phyloP scores from a whole-genome alignment of 306 rosid species.

The Arachis stenosperma region DNA sequence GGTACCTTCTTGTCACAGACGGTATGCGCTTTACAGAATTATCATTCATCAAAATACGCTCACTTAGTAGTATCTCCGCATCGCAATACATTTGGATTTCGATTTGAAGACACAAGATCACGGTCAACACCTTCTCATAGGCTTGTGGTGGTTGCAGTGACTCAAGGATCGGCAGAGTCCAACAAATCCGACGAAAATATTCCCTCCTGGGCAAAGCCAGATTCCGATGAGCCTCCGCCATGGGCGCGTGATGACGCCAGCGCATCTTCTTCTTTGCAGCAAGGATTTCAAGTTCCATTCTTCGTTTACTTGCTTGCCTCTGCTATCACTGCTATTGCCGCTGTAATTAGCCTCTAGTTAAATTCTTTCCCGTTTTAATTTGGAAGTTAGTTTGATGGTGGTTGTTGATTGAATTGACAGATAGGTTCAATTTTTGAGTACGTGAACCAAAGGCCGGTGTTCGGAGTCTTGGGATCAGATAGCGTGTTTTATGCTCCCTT shows the following conservation, averaged over 20 bases:
- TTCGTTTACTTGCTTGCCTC: constrained; percentile 80
- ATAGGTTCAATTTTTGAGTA: constrained; percentile 94
- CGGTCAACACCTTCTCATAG: not conserved
- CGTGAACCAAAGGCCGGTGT: constrained; percentile 79
- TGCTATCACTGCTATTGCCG: constrained; percentile 92
- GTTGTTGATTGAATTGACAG: constrained; percentile 39
- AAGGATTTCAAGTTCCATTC: constrained; percentile 65
- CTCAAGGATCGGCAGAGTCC: constrained; percentile 80
- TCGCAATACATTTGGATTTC: too few species aligned
- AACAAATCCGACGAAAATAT: constrained; percentile 76
- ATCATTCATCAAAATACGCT: constrained; percentile 13
- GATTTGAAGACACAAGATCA: not conserved
- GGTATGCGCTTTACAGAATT: not conserved
- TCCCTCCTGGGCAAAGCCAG: constrained; percentile 90
- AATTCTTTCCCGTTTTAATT: too few species aligned
- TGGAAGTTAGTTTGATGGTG: too few species aligned
- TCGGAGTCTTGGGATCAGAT: constrained; percentile 76
- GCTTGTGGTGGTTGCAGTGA: constrained; percentile 54
- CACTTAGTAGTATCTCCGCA: too few species aligned
- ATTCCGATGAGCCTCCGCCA: constrained; percentile 91
- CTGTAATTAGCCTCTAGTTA: constrained; percentile 51
- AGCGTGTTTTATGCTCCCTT: constrained; percentile 84
- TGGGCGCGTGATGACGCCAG: constrained; percentile 71
- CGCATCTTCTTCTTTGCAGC: constrained; percentile 39
- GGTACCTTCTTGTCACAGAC: not conserved